Base-by-base conservation (phyloP, 106 monocot genomes). In the Dendrobium catenatum region DNA sequence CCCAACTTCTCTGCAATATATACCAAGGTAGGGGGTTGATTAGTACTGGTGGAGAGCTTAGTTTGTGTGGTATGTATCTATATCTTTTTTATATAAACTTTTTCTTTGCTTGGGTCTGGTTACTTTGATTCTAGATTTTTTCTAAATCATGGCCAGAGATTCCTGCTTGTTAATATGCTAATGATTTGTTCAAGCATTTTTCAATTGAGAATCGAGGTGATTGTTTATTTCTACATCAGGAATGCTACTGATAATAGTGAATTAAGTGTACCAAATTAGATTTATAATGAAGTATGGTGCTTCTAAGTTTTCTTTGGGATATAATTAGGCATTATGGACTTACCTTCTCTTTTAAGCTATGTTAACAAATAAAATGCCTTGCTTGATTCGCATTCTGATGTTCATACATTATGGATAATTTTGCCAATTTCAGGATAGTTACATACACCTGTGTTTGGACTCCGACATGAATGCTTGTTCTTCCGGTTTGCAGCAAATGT, bases 1-100 rank as follows among this genome's bases (percentile, higher is more conserved):
- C 96, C 96, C 3, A 96, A 92, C 49, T 96, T 96, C 81, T 96
- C 96, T 9, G 96, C 91, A 15, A 88, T 96, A 79, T 94, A 89
- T 85, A 86, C 86, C 4, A 91, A 87, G 75, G 81, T 84, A 75
- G 80, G 73, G 64, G 58, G 84, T 51, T 79, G 83, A 83, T 20
- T 61, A 61, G 19, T 33, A 26, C 72, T 37, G 40, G 37, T 72
- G 15, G 40, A 27, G 17, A 40, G 11, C 11, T 41, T 61, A 41
- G n/a, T 56, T 61, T 79, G 41, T 79, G 59, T 61, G 79, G 55
- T 79, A 75, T 75, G 74, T 75, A 75, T 75, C 43, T 75, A 75
- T 43, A 44, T 44, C 44, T 75, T 75, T 75, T 42, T 15, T 73
- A 4, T 5, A 7, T 42, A 41, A 19, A 42, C 42, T 19, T 44